phyloP scores from a whole-genome alignment of 2,329 filamentous ascomycete species.

The Pestalotiopsis sp. region DNA sequence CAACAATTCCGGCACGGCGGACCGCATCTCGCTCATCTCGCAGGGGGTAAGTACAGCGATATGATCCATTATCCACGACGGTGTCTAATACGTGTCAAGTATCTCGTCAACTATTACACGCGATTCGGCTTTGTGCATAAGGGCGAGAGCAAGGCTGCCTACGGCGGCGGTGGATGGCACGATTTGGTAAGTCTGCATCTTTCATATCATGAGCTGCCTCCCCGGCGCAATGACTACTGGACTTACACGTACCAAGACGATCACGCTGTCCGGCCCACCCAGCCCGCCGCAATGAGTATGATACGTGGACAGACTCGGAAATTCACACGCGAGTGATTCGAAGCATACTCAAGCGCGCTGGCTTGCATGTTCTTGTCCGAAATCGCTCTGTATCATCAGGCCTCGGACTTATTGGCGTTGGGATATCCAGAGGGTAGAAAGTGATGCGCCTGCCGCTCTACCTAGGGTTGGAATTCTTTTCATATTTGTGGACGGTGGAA shows the following conservation, averaged over 20 bases:
- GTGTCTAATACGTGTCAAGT: constrained; percentile 36
- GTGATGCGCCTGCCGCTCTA: too few relatives aligned
- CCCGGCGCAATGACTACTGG: not conserved
- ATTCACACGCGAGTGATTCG: not conserved
- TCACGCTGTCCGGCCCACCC: not conserved
- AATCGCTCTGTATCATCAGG: too few relatives aligned
- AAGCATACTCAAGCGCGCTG: not conserved
- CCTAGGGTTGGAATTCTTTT: not conserved
- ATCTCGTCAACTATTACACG: constrained; percentile 75
- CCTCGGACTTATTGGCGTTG: too few relatives aligned
- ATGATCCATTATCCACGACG: not conserved
- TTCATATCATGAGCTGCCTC: not conserved
- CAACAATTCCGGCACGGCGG: constrained; percentile 68
- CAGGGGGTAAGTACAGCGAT: constrained; percentile 59
- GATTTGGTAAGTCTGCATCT: constrained; percentile 67
- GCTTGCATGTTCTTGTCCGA: too few relatives aligned
- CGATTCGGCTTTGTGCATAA: constrained; percentile 71
- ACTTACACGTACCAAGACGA: not conserved
- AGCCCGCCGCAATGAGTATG: not conserved
- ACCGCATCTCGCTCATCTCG: constrained; percentile 76
- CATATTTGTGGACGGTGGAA: not conserved
- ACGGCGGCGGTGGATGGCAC: constrained; percentile 80
- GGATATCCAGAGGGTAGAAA: too few relatives aligned
- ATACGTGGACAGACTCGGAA: not conserved
- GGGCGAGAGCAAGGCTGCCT: constrained; percentile 70